phyloP scores from a whole-genome alignment of 2,329 filamentous ascomycete genomes.

The Chaetomiaceae sp. region DNA sequence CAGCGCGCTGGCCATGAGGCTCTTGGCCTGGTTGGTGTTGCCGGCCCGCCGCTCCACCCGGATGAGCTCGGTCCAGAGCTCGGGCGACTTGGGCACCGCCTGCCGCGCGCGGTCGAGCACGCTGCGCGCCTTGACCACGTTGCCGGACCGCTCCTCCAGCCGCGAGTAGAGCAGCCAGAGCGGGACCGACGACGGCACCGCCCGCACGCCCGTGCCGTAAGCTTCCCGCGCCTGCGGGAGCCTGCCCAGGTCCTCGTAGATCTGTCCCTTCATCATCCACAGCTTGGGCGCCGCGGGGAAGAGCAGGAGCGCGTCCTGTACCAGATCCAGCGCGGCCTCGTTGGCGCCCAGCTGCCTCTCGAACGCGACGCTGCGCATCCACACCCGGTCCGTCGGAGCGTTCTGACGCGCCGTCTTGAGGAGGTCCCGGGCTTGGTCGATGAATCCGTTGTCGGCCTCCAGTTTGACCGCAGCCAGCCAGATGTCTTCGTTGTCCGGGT shows the following conservation, averaged over 20 bases:
- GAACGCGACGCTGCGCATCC: conserved; percentile 93
- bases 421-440: conserved; percentile 73
- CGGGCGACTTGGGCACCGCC: conserved; percentile 74
- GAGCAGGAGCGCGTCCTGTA: conserved; percentile 75
- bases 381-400: conserved; percentile 91
- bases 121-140: conserved; percentile 84
- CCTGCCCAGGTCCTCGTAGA: conserved; percentile 80
- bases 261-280: conserved; percentile 98
- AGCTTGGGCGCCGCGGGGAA: conserved; percentile 84
- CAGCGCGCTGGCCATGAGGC: conserved; percentile 85
- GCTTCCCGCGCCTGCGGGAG: conserved; percentile 81
- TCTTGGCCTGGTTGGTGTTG: conserved; percentile 77
- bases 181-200: conserved; percentile 74
- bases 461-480: conserved; percentile 96
- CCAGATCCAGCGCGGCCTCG: conserved; percentile 78
- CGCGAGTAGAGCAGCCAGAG: conserved; percentile 86
- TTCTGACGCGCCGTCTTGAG: conserved; percentile 77
- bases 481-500: conserved; percentile 95
- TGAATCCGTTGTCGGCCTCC: conserved; percentile 82
- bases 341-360: conserved; percentile 77
- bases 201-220: conserved; percentile 80
- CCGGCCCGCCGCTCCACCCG: conserved; percentile 83
- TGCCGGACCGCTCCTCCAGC: conserved; percentile 77
- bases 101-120: conserved; percentile 88
- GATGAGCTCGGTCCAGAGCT: conserved; percentile 90